These are phyloP conservation scores for Vigna nakashimae DNA, from an alignment of 306 rosid species.

Conservation along the genomic window DNA sequence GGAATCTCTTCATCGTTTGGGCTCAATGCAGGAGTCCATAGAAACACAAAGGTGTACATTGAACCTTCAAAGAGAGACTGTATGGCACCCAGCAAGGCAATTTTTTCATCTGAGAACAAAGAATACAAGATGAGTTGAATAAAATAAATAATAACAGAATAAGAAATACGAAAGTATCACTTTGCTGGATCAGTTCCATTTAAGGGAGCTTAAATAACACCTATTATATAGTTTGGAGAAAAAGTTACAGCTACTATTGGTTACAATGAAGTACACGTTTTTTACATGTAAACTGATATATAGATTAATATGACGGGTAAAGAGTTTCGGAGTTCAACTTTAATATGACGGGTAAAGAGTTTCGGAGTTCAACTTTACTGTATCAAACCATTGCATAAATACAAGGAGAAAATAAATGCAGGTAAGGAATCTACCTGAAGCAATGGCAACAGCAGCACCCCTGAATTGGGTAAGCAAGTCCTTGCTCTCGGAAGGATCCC, in stretches of 20 bases:
- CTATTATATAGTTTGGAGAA: no score
- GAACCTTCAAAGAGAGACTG: conserved; percentile 98
- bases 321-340: conserved; percentile 31
- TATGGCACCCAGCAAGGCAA: conserved; percentile 87
- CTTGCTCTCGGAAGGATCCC: conserved; percentile 86
- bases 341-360: not conserved
- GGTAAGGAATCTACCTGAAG: conserved; percentile 72
- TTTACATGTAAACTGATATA: not conserved
- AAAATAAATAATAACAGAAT: conserved; percentile 9
- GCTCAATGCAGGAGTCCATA: conserved; percentile 97
- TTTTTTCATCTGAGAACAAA: conserved; percentile 72
- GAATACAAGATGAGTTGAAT: conserved; percentile 22
- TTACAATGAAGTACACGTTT: conserved; percentile 17
- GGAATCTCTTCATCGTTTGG: conserved; percentile 94
- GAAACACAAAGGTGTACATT: conserved; percentile 91
- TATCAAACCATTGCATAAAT: conserved; percentile 28
- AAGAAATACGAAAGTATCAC: conserved; percentile 21
- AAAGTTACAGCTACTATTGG: not conserved
- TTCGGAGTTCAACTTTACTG: conserved; percentile 36
- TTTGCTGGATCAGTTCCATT: conserved; percentile 13
- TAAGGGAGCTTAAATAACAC: conserved; percentile 2
- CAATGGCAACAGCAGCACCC: conserved; percentile 93
- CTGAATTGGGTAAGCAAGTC: conserved; percentile 83
- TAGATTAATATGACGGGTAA: not conserved
- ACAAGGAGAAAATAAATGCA: conserved; percentile 16